These are phyloP conservation scores for Mycothermus thermophilus DNA, from an alignment of 495 filamentous ascomycete species.

Conservation along the genomic window DNA sequence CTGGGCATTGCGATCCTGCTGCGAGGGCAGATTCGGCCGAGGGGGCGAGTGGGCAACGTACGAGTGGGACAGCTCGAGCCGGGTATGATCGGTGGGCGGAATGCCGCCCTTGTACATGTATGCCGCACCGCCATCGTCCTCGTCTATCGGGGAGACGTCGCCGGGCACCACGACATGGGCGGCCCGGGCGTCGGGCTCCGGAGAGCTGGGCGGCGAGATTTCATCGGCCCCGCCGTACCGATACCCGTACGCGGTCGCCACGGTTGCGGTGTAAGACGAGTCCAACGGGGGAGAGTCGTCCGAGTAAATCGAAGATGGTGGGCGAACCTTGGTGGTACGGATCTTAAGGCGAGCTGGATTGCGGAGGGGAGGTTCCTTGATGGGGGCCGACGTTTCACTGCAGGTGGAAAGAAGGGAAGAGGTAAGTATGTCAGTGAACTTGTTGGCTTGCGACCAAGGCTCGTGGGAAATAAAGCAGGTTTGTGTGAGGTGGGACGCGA, in stretches of 20 bases:
- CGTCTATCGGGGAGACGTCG: slow-evolving; percentile 42
- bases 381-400: slow-evolving; percentile 21
- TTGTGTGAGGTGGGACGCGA: too few relatives aligned
- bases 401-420: too few relatives aligned
- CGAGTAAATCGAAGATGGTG: slow-evolving; percentile 30
- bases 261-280: slow-evolving; percentile 19
- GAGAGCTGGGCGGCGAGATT: slow-evolving; percentile 37
- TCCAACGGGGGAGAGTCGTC: slow-evolving; percentile 15
- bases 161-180: slow-evolving; percentile 15
- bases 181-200: slow-evolving; percentile 19
- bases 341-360: slow-evolving; percentile 19
- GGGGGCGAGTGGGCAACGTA: too few relatives aligned
- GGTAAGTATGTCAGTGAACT: too few relatives aligned
- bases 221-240: slow-evolving; percentile 22
- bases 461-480: too few relatives aligned
- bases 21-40: too few relatives aligned
- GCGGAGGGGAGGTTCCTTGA: slow-evolving; percentile 21
- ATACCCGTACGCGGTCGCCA: slow-evolving; percentile 19
- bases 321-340: slow-evolving; percentile 22
- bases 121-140: slow-evolving; percentile 16
- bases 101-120: not conserved
- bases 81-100: not conserved
- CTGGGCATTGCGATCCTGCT: too few relatives aligned
- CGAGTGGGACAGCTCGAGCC: too few relatives aligned
- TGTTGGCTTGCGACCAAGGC: too few relatives aligned